Percentiles rank a stretch among this genome's conserved stretches.
phyloP scores from a whole-genome alignment of 768 basidiomycete genomes.

The Leccinum subtestaceum region DNA sequence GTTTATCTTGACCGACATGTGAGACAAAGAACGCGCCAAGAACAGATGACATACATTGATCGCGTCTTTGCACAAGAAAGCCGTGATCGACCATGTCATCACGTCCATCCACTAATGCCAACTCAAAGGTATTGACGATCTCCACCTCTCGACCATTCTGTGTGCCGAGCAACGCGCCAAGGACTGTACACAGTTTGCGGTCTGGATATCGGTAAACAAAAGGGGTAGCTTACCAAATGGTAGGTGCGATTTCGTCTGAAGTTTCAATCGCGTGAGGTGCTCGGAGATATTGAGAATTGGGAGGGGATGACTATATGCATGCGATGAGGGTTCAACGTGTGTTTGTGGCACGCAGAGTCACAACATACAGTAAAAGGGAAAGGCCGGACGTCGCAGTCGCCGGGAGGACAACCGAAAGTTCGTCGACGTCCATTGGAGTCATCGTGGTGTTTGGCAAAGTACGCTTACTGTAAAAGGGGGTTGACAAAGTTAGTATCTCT shows the following conservation, averaged over 20 bases:
- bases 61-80: slow-evolving; percentile 77
- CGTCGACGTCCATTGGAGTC: slow-evolving; percentile 76
- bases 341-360: neutral
- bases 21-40: slow-evolving; percentile 2
- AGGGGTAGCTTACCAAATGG: slow-evolving; percentile 58
- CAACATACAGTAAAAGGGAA: slow-evolving; percentile 66
- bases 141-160: slow-evolving; percentile 94
- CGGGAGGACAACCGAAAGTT: slow-evolving; percentile 69
- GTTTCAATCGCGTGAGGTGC: slow-evolving; percentile 81
- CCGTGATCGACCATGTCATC: slow-evolving; percentile 70
- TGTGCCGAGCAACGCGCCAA: slow-evolving; percentile 91
- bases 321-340: slow-evolving; percentile 12
- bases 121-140: slow-evolving; percentile 95
- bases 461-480: slow-evolving; percentile 4
- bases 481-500: neutral
- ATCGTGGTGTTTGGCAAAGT: slow-evolving; percentile 25
- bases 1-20: slow-evolving; percentile 66
- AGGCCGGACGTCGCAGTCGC: slow-evolving; percentile 71
- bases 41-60: slow-evolving; percentile 65
- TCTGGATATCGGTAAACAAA: neutral
- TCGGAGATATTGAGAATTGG: slow-evolving; percentile 97
- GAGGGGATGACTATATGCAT: slow-evolving; percentile 75
- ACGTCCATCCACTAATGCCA: slow-evolving; percentile 57
- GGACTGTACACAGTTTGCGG: slow-evolving; percentile 47
- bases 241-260: slow-evolving; percentile 58